Conservation (phyloP, 306 rosid genomes). For the Quercus bicolor region DNA sequence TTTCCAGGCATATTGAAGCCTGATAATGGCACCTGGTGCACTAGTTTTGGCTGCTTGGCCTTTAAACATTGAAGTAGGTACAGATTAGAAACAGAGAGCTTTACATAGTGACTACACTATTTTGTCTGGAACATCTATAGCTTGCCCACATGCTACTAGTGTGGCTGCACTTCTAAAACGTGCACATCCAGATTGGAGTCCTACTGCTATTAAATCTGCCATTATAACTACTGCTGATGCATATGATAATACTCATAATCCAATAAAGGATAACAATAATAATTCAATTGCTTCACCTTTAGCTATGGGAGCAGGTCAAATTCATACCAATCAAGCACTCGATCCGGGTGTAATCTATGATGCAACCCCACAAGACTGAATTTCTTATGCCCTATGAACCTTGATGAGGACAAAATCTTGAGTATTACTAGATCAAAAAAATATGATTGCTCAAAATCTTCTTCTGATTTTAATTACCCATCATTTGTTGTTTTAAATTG, state of each 20-base stretch:
- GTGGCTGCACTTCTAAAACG: conserved; percentile 13
- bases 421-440: conserved; percentile 31
- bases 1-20: conserved; percentile 8
- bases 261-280: conserved; percentile 30
- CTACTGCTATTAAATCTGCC: conserved; percentile 9
- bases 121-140: conserved; percentile 2
- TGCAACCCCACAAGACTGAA: conserved; percentile 46
- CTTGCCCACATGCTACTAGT: conserved; percentile 1
- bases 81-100: not conserved
- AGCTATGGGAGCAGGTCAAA: conserved; percentile 46
- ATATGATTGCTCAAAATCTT: conserved; percentile 36
- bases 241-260: conserved; percentile 3
- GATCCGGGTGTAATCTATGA: conserved; percentile 52
- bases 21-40: conserved; percentile 6
- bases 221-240: not conserved
- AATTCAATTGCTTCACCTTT: conserved; percentile 37
- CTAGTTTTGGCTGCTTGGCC: not conserved
- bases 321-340: conserved; percentile 49
- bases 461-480: conserved; percentile 47
- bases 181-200: conserved; percentile 15
- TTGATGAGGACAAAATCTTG: conserved; percentile 28
- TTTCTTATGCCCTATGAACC: conserved; percentile 35
- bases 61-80: not conserved
- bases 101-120: not conserved
- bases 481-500: conserved; percentile 32